These are phyloP conservation scores for Yamadazyma diospyri DNA, from an alignment of 1,139 yeast species.

Conservation along the genomic window DNA sequence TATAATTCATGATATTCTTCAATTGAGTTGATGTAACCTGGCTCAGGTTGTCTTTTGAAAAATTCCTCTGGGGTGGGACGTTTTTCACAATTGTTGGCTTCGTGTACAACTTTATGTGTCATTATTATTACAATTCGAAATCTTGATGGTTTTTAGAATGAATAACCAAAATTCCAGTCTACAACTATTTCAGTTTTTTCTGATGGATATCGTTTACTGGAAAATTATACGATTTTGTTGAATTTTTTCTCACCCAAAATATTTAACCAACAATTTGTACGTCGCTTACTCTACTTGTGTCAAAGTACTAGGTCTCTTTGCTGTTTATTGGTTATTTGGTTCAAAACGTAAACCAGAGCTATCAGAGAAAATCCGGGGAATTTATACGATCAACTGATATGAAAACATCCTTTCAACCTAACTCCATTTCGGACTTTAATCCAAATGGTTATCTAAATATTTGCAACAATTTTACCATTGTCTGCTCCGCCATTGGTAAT, in stretches of 20 bases:
- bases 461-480: neutral
- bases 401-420: slow-evolving; percentile 9
- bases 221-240: slow-evolving; percentile 3
- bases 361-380: slow-evolving; percentile 2
- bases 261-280: slow-evolving; percentile 3
- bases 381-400: neutral
- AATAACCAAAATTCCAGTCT: too few species aligned
- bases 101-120: slow-evolving; percentile 62
- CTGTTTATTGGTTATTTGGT: neutral
- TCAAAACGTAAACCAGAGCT: neutral
- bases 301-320: neutral
- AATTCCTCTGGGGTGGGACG: slow-evolving; percentile 74
- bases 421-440: slow-evolving; percentile 7
- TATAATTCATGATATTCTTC: slow-evolving; percentile 77
- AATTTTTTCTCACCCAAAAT: slow-evolving; percentile 7
- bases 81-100: slow-evolving; percentile 65
- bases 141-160: too few species aligned
- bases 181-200: too few species aligned
- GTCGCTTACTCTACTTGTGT: too few species aligned
- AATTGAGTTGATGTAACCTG: slow-evolving; percentile 45
- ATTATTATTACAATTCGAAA: too few species aligned
- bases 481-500: neutral
- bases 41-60: slow-evolving; percentile 65
- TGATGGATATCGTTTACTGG: slow-evolving; percentile 1
- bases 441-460: neutral